Evolutionary conservation across 2,329 filamentous ascomycete genomes (phyloP).

Genomic region (Xylaria multiplex): DNA sequence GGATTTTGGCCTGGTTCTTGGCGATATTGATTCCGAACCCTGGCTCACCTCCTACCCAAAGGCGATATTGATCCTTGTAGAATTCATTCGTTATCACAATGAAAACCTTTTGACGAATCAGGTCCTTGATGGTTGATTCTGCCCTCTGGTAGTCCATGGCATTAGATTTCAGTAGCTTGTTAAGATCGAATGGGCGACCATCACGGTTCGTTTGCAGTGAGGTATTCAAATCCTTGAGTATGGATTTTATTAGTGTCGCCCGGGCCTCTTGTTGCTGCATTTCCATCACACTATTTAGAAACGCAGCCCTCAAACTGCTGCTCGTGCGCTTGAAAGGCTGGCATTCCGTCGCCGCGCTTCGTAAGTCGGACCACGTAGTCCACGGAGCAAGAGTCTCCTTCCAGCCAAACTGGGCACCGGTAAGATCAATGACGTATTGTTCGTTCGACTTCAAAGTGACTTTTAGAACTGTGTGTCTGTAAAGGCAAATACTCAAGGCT

Average conservation of each 20-base stretch:
- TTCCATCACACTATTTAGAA: slow-evolving; percentile 4
- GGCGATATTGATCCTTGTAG: slow-evolving; percentile 10
- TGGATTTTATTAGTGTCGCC: neutral
- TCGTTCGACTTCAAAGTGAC: slow-evolving; percentile 26
- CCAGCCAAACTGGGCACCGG: slow-evolving; percentile 31
- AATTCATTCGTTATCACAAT: slow-evolving; percentile 1
- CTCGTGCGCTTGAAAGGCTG: neutral
- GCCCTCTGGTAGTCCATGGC: neutral
- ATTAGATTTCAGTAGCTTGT: neutral
- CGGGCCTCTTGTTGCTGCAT: slow-evolving; percentile 9
- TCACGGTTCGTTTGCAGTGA: neutral
- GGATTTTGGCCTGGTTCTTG: neutral
- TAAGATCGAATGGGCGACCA: neutral
- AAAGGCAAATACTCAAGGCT: slow-evolving; percentile 7
- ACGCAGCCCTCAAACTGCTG: no score
- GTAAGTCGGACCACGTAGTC: slow-evolving; percentile 15
- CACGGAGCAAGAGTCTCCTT: slow-evolving; percentile 31
- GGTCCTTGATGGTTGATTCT: neutral
- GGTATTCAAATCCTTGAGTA: slow-evolving; percentile 7
- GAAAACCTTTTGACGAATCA: slow-evolving; percentile 11
- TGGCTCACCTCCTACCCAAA: neutral
- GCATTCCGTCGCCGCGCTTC: neutral
- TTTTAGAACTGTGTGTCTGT: slow-evolving; percentile 22
- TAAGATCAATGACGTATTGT: slow-evolving; percentile 31
- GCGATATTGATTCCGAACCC: neutral